Base-by-base conservation (phyloP, 441 rosid genomes). In the Hura crepitans region DNA sequence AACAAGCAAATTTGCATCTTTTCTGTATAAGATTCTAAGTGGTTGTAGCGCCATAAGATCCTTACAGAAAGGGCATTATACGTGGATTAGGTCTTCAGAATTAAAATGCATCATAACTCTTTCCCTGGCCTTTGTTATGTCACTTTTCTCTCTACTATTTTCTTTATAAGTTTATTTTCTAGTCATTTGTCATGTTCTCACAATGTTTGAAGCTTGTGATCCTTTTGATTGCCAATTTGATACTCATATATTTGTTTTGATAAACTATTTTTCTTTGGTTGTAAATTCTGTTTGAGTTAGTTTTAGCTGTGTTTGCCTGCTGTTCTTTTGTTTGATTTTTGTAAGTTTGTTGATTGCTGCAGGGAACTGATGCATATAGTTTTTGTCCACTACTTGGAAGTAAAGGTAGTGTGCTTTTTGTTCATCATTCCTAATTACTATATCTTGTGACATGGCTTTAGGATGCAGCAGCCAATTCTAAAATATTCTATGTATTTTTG, bases 331-430 rank as follows among this genome's bases (percentile, higher is more conserved):
- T 12, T 66, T 46, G 42, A 25, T 67, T 47, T 68, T 8, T 47
- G 63, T 39, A 14, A 15, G 60, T 35, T 56, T 39, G 28, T 25
- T 77, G 57, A 43, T 74, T 80, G 53, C 78, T 84, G 61, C 96
- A 93, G 98, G 83, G 91, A 91, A 17, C 62, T 89, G 88, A 90
- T 82, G 92, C 97, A 93, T 79, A 91, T 93, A 69, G 98, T 93
- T 73, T 88, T 93, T 47, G 98, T 93, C 69, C 98, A 93, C 86
- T 93, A 93, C 85, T 79, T 89, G 92, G 97, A 93, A 84, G 87
- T 89, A 63, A 89, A 91, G 98, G 98, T 93, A 78, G 15, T 73
- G 15, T 43, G 33, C 47, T 71, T n/a, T 9, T 56, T 47, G 25
- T 67, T 69, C 53, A 42, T 65, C 25, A 47, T 35, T 53, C 37